Base-by-base conservation (phyloP, 495 filamentous ascomycete genomes). In the Copromyces sp. region DNA sequence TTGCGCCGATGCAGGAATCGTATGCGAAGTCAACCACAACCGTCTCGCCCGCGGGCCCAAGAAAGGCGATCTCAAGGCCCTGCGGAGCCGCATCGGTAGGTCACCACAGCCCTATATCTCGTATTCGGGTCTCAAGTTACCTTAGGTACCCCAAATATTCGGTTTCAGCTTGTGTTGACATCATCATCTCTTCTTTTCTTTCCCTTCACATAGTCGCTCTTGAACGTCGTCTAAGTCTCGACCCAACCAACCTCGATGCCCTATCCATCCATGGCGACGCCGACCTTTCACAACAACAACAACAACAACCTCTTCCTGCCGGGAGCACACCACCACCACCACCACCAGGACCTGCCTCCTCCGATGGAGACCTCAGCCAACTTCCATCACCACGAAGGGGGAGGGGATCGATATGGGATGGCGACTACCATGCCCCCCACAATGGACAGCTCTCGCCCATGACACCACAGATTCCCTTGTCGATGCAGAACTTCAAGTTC, bases 31-130 rank as follows among this genome's bases (percentile, higher is more conserved):
- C 39, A 86, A 80, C 75, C 83, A 83, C 40, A 78, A 81, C 24
- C 84, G 84, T 14, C 78, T 81, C 32, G 80, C 82, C 37, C 77
- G 87, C 9, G 86, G 87, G 0, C 87, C 87, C 0, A 85, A 87
- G 71, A 87, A 85, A 69, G 86, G 87, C 17, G 83, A 87, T 69
- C 78, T 87, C 70, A 84, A 86, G 40, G 84, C 84, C 0, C 79
- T 87, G 45, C 80, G 83, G 69, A 83, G 79, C 47, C 80, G 84
- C 37, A 84, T 87, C 61, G 82, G 86, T 86, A 74, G 45, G 82
- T 78, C 20, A 53, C 29, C 32, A 39, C 53, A 41, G 45, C 45
- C 45, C 20, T 42, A 29, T 61, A 32, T 61, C 29, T 35, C 53
- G 53, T 61, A 61, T 61, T 61, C 53, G 53, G 24, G 53, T 61